Evolutionary conservation across 768 basidiomycete genomes (phyloP).

Genomic region (Boletus rufocinnamomeus): DNA sequence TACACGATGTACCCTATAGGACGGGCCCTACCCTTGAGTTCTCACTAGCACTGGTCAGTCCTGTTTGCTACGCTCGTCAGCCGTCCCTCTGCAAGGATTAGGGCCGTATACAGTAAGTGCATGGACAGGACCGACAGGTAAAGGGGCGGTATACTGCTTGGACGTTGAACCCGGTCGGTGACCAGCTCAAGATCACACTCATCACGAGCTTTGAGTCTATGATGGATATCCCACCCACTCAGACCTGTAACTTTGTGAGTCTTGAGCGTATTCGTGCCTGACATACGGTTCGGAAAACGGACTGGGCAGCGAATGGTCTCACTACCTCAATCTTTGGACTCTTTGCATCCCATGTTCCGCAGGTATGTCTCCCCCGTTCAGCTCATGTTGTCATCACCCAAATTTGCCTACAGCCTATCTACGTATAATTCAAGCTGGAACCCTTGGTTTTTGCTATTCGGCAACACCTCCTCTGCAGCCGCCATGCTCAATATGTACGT

Average conservation of each 20-base stretch:
- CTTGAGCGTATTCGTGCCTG: too few species aligned
- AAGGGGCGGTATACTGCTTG: too few species aligned
- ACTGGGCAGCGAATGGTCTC: slow-evolving; percentile 61
- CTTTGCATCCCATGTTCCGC: slow-evolving; percentile 81
- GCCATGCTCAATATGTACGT: slow-evolving; percentile 82
- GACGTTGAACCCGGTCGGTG: not conserved
- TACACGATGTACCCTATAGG: too few species aligned
- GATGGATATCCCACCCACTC: slow-evolving; percentile 4
- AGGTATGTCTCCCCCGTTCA: slow-evolving; percentile 44
- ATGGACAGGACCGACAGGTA: too few species aligned
- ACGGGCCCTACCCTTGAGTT: too few species aligned
- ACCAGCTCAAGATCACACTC: not conserved
- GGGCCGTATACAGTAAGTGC: too few species aligned
- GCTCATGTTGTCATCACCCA: not conserved
- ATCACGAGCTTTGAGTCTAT: not conserved
- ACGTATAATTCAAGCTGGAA: slow-evolving; percentile 74
- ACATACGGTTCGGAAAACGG: slow-evolving; percentile 55
- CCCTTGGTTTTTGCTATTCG: slow-evolving; percentile 90
- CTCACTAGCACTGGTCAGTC: too few species aligned
- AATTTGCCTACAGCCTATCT: slow-evolving; percentile 55
- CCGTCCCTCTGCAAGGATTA: too few species aligned
- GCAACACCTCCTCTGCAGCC: slow-evolving; percentile 80
- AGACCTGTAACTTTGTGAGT: slow-evolving; percentile 25
- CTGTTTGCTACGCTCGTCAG: too few species aligned
- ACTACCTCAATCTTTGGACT: slow-evolving; percentile 75